Evolutionary conservation across 2,329 filamentous ascomycete species (phyloP).

Genomic region (Aspergillus unguis): DNA sequence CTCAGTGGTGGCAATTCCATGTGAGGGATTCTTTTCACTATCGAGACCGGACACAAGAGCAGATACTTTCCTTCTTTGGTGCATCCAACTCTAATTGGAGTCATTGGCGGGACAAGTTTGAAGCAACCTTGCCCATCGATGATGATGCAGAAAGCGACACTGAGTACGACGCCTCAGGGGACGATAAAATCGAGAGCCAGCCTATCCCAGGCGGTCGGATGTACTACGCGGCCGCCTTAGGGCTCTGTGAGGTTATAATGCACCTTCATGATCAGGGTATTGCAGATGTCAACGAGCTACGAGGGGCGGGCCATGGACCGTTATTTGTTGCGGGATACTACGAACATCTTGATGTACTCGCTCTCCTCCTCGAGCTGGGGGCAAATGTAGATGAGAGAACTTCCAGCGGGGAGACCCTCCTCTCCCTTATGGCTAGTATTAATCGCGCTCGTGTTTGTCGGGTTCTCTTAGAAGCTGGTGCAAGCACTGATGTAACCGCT

Average conservation of each 20-base stretch:
- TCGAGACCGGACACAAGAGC: neutral
- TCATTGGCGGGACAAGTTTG: neutral
- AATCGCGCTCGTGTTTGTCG: neutral
- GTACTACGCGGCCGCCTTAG: neutral
- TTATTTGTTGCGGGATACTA: no score
- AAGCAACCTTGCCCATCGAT: neutral
- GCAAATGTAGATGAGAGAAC: neutral
- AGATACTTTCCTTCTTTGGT: neutral
- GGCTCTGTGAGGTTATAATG: neutral
- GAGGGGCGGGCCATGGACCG: no score
- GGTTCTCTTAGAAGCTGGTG: neutral
- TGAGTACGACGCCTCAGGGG: no score
- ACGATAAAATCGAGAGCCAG: neutral
- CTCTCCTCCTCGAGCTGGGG: neutral
- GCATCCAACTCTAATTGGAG: neutral
- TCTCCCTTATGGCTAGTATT: no score
- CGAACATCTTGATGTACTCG: neutral
- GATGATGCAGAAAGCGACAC: no score
- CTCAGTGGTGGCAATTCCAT: neutral
- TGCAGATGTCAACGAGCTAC: neutral
- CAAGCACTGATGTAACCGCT: neutral
- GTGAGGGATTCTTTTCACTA: neutral
- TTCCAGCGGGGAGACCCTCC: no score
- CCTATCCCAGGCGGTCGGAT: neutral
- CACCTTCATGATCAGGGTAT: neutral